Percentiles rank a stretch among this genome's conserved stretches.
These are phyloP conservation scores for Rosa persica DNA, from an alignment of 306 rosid genomes.

Conservation along the genomic window DNA sequence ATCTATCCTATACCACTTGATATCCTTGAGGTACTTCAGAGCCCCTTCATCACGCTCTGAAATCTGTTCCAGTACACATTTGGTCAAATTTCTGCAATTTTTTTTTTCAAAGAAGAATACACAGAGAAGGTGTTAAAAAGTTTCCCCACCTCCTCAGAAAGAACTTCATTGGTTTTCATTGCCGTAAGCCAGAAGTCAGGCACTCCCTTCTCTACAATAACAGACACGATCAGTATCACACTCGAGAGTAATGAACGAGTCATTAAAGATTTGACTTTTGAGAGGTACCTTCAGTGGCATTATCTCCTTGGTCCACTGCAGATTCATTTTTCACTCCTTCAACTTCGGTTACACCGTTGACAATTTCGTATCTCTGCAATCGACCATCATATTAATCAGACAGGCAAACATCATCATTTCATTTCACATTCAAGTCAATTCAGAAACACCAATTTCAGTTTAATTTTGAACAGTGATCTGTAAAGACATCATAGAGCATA, in stretches of 20 bases:
- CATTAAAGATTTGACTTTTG: slow-evolving; percentile 6
- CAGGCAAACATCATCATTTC: slow-evolving; percentile 5
- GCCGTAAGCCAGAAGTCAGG: slow-evolving; percentile 81
- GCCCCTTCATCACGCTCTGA: slow-evolving; percentile 87
- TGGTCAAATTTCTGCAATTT: slow-evolving; percentile 14
- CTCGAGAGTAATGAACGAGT: slow-evolving; percentile 21
- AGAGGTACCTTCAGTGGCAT: slow-evolving; percentile 43
- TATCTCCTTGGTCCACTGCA: slow-evolving; percentile 34
- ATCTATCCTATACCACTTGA: slow-evolving; percentile 73
- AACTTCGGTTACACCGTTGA: slow-evolving; percentile 60
- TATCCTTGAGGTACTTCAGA: slow-evolving; percentile 65
- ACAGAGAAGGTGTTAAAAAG: not conserved
- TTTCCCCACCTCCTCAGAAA: slow-evolving; percentile 66
- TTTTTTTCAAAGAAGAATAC: slow-evolving; percentile 9
- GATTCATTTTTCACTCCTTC: slow-evolving; percentile 49
- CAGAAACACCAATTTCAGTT: not conserved
- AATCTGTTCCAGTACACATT: slow-evolving; percentile 41
- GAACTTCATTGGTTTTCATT: slow-evolving; percentile 74
- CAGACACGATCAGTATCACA: slow-evolving; percentile 22
- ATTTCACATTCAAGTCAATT: slow-evolving; percentile 9
- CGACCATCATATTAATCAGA: slow-evolving; percentile 13
- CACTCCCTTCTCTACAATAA: slow-evolving; percentile 68
- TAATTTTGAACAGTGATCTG: slow-evolving; percentile 2
- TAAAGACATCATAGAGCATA: not conserved
- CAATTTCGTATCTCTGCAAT: slow-evolving; percentile 67